Percentiles rank a stretch among this genome's conserved stretches.
These are phyloP conservation scores for Penicillium sp. DNA, from an alignment of 2,329 filamentous ascomycete species.

Conservation along the genomic window DNA sequence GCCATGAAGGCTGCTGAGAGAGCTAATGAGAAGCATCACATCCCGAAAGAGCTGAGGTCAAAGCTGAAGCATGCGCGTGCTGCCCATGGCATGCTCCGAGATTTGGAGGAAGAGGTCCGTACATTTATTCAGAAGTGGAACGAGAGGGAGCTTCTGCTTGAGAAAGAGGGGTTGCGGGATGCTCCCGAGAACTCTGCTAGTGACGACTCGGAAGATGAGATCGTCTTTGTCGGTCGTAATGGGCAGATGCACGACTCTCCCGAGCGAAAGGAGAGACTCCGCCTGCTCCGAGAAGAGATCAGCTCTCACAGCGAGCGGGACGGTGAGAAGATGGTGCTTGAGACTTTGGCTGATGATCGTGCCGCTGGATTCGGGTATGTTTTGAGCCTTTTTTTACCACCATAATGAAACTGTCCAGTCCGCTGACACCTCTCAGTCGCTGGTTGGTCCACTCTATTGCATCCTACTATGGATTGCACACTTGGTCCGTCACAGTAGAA, in stretches of 20 bases:
- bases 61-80: conserved; percentile 77
- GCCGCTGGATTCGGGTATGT: conserved; percentile 78
- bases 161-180: conserved; percentile 47
- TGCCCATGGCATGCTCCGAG: conserved; percentile 75
- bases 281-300: conserved; percentile 43
- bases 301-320: conserved; percentile 44
- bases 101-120: conserved; percentile 80
- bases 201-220: conserved; percentile 72
- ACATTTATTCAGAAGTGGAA: conserved; percentile 67
- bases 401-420: conserved; percentile 2
- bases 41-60: conserved; percentile 77
- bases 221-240: conserved; percentile 79
- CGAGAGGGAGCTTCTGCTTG: conserved; percentile 49
- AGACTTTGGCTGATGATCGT: conserved; percentile 71
- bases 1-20: conserved; percentile 42
- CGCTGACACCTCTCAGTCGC: conserved; percentile 54
- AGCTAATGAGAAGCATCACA: conserved; percentile 42
- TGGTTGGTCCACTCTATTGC: conserved; percentile 94
- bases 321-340: conserved; percentile 72
- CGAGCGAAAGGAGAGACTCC: conserved; percentile 52
- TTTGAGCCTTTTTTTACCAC: conserved; percentile 1
- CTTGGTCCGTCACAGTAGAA: conserved; percentile 72
- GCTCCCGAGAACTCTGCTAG: conserved; percentile 36
- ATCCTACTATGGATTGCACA: conserved; percentile 84
- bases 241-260: conserved; percentile 61